Evolutionary conservation across 208 protist species (phyloP), one percentile per base, ranked within the genome.

Genomic region (Willaertia magna): DNA sequence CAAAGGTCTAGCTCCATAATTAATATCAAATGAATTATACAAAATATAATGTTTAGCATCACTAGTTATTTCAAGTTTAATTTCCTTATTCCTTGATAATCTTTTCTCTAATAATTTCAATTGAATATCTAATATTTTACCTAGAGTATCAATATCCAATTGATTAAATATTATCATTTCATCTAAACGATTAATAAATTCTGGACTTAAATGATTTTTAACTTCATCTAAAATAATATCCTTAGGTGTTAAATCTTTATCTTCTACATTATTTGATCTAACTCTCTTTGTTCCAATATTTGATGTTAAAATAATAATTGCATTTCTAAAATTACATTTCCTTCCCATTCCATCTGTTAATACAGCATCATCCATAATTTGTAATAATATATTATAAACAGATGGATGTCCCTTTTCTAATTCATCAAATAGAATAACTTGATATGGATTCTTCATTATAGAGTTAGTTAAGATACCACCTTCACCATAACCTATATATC

Each of bases 401-500:
- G 93, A 93, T 67, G 91, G 93, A 90, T 99, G 98, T 14, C 98
- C 98, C 93, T 99, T 99, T 90, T 99, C 97, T 48, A 99, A 92
- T 90, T 99, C 98, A 87, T 99, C 98, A 75, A 99, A 97, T 4
- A 99, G 92, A 16, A 99, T 92, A 26, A 99, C 97, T 76, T 93
- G 92, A 91, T 99, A 98, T 1, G 97, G 97, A 46, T 97, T 94
- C 16, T 97, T 94, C n/a, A 96, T 93, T 20, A 99, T 96, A 12
- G 97, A 94, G 90, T 99, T 97, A 7, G 98, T 99, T 59, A 99
- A 93, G 90, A 98, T 93, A 39, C 98, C 98, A 67, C 98, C 98
- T 87, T 99, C 93, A 16, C 99, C 97, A 88, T 98, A 98, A 51
- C 98, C 98, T 16, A 99, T 95, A 89, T 99, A 99, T 55, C 98